Evolutionary conservation across 2,329 filamentous ascomycete species (phyloP).

Genomic region (Trichoderma endophyticum): DNA sequence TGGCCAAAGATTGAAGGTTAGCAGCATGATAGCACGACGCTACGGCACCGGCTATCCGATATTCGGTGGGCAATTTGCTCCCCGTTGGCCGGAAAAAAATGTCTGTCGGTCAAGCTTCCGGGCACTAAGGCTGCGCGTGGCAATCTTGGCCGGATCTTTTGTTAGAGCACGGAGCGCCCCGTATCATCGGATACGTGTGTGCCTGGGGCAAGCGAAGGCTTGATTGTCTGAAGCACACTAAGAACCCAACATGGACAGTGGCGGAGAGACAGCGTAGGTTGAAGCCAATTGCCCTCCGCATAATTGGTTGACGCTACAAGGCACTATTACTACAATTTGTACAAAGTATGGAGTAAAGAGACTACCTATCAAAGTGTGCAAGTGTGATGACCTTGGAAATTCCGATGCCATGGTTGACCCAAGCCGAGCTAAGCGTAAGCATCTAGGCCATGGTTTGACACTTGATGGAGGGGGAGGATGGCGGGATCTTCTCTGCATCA

Average conservation of each 20-base stretch:
- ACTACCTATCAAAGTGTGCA: background rate
- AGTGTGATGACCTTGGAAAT: background rate
- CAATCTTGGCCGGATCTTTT: constrained; percentile 6
- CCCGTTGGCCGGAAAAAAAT: background rate
- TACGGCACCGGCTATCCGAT: constrained; percentile 15
- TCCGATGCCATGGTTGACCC: background rate
- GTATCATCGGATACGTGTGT: background rate
- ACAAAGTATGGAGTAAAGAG: background rate
- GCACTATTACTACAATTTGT: background rate
- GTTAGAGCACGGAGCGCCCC: background rate
- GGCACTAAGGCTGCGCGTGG: constrained; percentile 8
- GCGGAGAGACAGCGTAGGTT: background rate
- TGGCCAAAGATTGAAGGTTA: background rate
- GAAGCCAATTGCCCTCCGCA: background rate
- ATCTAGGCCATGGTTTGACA: background rate
- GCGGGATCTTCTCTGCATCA: background rate
- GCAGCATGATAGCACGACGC: background rate
- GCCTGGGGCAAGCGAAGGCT: background rate
- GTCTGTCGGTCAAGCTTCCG: constrained; percentile 9
- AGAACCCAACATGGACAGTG: background rate
- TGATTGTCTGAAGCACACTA: background rate
- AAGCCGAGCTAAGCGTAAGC: background rate
- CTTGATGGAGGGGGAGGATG: background rate
- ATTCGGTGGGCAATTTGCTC: background rate
- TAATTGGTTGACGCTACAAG: background rate